Percentiles rank a stretch among this genome's conserved stretches.
These are phyloP conservation scores for Fusarium hostae DNA, from an alignment of 2,329 filamentous ascomycete species.

Conservation along the genomic window DNA sequence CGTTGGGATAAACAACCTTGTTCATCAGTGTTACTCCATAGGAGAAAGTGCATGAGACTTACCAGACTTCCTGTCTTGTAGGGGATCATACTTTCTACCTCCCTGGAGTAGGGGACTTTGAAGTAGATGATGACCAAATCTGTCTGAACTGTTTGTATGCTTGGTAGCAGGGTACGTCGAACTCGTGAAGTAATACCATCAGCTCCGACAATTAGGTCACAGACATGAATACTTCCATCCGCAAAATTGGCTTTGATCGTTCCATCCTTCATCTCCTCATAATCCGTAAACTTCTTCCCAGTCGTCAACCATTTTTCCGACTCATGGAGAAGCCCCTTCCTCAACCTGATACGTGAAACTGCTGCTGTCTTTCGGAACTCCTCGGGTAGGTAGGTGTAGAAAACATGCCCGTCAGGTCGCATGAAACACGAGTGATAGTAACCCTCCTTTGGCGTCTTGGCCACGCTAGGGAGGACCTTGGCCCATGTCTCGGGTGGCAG, in stretches of 20 bases:
- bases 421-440: constrained; percentile 1
- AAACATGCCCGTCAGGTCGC: not conserved
- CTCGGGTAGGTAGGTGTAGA: not conserved
- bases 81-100: not conserved
- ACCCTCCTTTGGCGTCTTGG: not conserved
- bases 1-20: not conserved
- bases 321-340: not conserved
- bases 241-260: not conserved
- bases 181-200: not conserved
- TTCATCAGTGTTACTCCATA: not conserved
- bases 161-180: not conserved
- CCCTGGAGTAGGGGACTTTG: not conserved
- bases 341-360: not conserved
- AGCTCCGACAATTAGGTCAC: not conserved
- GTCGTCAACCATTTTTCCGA: not conserved
- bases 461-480: not conserved
- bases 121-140: not conserved
- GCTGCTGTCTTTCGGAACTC: not conserved
- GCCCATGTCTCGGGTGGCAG: not conserved
- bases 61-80: constrained; percentile 1
- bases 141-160: not conserved
- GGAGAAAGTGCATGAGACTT: not conserved
- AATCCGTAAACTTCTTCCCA: not conserved
- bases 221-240: not conserved
- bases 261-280: not conserved